These are phyloP conservation scores for Globisporangium emineosum DNA, from an alignment of 352 stramenopile genomes.

Conservation along the genomic window DNA sequence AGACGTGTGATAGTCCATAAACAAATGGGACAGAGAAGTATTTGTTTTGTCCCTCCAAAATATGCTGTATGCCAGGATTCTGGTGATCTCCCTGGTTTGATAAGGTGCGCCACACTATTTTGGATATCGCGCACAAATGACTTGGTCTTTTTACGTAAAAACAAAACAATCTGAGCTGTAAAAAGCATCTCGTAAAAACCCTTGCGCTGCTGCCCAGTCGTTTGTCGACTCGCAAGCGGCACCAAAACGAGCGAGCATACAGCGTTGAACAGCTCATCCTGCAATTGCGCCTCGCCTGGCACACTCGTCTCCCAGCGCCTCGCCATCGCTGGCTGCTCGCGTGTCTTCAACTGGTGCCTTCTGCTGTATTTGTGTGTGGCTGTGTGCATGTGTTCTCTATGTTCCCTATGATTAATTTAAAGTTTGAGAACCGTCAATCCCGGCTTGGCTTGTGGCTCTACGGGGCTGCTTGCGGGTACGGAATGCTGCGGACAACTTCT, in stretches of 20 bases:
- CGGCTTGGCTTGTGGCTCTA: conserved; percentile 14
- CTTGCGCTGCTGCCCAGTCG: conserved; percentile 3
- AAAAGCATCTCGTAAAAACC: not conserved
- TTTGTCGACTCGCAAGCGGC: not conserved
- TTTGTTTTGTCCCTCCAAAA: too few relatives aligned
- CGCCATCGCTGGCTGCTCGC: not conserved
- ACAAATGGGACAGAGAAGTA: too few relatives aligned
- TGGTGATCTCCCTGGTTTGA: too few relatives aligned
- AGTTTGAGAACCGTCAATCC: conserved; percentile 86
- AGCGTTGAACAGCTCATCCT: not conserved
- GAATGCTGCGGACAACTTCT: conserved; percentile 70
- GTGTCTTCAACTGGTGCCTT: not conserved
- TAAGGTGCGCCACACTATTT: too few relatives aligned
- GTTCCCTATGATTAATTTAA: conserved; percentile 82
- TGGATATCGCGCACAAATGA: too few relatives aligned
- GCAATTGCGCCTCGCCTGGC: not conserved
- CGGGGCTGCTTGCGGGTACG: not conserved
- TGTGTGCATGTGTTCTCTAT: conserved; percentile 18
- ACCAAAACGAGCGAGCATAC: not conserved
- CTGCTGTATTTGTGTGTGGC: conserved; percentile 3
- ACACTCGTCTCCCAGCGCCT: not conserved
- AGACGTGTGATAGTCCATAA: too few relatives aligned
- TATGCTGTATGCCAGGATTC: too few relatives aligned
- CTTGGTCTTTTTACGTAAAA: conserved; percentile 1
- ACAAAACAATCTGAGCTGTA: not conserved